Base-by-base conservation (phyloP, 2,329 filamentous ascomycete genomes). In the Aureobasidium sp. region DNA sequence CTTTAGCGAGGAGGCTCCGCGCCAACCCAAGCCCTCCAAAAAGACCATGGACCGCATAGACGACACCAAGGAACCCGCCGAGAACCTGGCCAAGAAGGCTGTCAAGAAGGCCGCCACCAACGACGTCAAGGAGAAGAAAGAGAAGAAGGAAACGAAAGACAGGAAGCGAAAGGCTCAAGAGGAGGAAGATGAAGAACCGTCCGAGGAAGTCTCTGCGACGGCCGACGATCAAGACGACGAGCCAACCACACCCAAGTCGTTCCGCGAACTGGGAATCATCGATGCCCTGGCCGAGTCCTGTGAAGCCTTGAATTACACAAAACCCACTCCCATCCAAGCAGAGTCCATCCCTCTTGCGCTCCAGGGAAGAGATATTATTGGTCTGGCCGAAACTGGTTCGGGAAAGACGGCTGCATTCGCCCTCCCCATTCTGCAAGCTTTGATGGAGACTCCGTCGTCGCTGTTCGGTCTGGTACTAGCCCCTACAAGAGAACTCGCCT, bases 391-490 rank as follows among this genome's bases (percentile, higher is more conserved):
- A 76, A 99, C 94, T 0, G 94, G 94, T 68, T 91, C 87, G 71
- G 94, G 94, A 76, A 99, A 97, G 79, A 97, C 94, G 0, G 93
- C 91, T 7, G 92, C 94, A 0, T 99, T 97, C 73, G 91, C 91
- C 0, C 80, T 99, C 2, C 94, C 94, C 0, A 95, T 99, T 42
- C 82, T 99, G 2, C 92, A 97, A 76, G 86, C 89, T 2, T 84
- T 99, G 1, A 88, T 97, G 77, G 89, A 94, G 62, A 90, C 91
- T 69, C 92, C 92, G 0, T 89, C 91, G 68, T 81, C 90, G 2
- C 79, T 96, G 51, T 97, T 94, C 70, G 89, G 88, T n/a, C 85
- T 97, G 52, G 85, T 97, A 25, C 82, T 99, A 22, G 92, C 94
- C 0, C 94, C 94, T 0, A 99, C 94, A 5, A 87, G 94, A 72